Evolutionary conservation across 2,329 filamentous ascomycete species (phyloP).

Genomic region (Furcasterigmium sp.): DNA sequence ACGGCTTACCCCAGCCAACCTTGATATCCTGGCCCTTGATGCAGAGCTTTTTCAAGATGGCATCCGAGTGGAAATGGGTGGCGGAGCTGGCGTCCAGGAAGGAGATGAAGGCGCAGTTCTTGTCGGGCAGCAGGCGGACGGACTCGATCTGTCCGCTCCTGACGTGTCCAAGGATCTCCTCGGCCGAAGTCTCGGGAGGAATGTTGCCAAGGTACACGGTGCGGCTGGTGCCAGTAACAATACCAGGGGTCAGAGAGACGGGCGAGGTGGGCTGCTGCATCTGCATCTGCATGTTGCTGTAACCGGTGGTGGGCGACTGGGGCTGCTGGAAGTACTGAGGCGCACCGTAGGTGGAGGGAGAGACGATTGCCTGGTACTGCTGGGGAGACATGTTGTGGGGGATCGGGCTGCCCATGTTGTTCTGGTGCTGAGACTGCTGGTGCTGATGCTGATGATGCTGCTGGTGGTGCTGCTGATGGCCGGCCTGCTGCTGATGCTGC

Average conservation of each 20-base stretch:
- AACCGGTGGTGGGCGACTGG: conserved; percentile 80
- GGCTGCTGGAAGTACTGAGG: conserved; percentile 79
- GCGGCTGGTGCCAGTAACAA: conserved; percentile 85
- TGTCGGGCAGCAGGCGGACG: conserved; percentile 92
- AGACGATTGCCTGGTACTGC: conserved; percentile 79
- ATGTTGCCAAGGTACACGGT: conserved; percentile 98
- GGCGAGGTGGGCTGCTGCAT: conserved; percentile 65
- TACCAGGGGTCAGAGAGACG: conserved; percentile 69
- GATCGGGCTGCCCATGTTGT: conserved; percentile 66
- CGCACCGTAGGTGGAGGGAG: conserved; percentile 75
- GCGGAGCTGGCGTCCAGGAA: conserved; percentile 97
- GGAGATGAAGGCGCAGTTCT: conserved; percentile 99
- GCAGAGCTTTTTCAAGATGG: conserved; percentile 98
- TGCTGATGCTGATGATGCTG: conserved; percentile 49
- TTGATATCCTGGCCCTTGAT: conserved; percentile 99
- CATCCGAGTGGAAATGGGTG: conserved; percentile 98
- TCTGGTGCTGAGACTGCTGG: conserved; percentile 49
- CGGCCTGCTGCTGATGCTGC: conserved; percentile 27
- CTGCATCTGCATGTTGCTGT: conserved; percentile 51
- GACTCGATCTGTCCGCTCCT: conserved; percentile 98
- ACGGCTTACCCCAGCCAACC: conserved; percentile 98
- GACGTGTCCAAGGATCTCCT: conserved; percentile 95
- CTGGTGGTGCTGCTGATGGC: conserved; percentile 48
- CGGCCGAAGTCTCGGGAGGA: conserved; percentile 91
- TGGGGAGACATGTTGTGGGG: conserved; percentile 76